These are phyloP conservation scores for Talaromyces sp. DNA, from an alignment of 2,329 filamentous ascomycete species.

Conservation along the genomic window DNA sequence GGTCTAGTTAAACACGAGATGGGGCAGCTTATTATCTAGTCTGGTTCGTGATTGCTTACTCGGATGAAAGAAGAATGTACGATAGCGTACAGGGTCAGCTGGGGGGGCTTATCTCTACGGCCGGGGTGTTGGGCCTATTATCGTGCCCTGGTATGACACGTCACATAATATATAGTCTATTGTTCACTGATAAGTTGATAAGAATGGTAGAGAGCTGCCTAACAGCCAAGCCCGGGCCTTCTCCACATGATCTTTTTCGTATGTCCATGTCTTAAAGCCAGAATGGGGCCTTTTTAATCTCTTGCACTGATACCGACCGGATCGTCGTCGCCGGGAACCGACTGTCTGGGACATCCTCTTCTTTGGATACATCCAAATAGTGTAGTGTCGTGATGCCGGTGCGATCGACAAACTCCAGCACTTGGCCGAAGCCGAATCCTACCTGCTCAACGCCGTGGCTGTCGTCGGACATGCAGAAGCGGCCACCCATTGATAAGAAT, in stretches of 20 bases:
- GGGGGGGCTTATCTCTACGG: neutral
- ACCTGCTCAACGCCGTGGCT: constrained; percentile 86
- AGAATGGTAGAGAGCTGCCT: neutral
- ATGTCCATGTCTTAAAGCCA: neutral
- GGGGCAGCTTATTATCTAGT: neutral
- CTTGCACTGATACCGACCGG: constrained; percentile 23
- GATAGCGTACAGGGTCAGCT: neutral
- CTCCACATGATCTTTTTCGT: neutral
- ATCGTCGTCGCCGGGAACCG: constrained; percentile 33
- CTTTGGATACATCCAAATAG: constrained; percentile 22
- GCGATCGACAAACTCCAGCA: constrained; percentile 62
- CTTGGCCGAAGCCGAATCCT: constrained; percentile 71
- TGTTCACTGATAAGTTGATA: neutral
- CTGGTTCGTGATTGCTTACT: neutral
- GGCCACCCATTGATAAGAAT: constrained; percentile 67
- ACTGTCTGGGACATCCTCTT: constrained; percentile 18
- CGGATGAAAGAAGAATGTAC: neutral
- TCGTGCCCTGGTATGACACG: neutral
- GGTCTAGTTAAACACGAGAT: neutral
- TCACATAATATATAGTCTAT: neutral
- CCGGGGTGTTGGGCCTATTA: neutral
- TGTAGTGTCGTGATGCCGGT: constrained; percentile 34
- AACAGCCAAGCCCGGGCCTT: neutral
- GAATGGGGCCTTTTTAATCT: constrained; percentile 20
- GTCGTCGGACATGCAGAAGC: constrained; percentile 89